A percentile compares a stretch with the other conserved stretches of the same genome.
Evolutionary conservation across 495 filamentous ascomycete species (phyloP).

Genomic region (Penicillium paxilli): DNA sequence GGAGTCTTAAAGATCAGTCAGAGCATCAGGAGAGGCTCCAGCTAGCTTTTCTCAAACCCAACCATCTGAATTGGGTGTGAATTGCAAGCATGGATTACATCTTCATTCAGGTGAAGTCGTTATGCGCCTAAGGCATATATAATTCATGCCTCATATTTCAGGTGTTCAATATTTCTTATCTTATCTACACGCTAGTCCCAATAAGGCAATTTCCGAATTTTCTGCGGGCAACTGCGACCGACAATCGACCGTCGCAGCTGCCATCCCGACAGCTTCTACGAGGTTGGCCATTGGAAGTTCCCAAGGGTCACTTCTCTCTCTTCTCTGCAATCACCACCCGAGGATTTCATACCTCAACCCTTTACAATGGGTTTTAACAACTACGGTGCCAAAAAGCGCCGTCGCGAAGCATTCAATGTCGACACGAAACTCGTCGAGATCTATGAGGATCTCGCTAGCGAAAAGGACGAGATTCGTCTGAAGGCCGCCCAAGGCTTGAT

Average conservation of each 20-base stretch:
- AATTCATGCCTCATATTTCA: too few species aligned
- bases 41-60: too few species aligned
- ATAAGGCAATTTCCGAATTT: constrained; percentile 26
- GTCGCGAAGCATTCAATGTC: constrained; percentile 45
- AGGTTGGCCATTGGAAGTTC: constrained; percentile 9
- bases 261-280: constrained; percentile 8
- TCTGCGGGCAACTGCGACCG: constrained; percentile 18
- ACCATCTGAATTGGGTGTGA: too few species aligned
- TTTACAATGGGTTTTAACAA: constrained; percentile 27
- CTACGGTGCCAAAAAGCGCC: constrained; percentile 42
- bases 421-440: constrained; percentile 53
- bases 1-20: too few species aligned
- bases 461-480: constrained; percentile 51
- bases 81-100: too few species aligned
- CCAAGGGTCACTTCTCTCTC: too few species aligned
- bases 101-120: too few species aligned
- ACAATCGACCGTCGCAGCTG: not conserved
- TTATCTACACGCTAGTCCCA: constrained; percentile 22
- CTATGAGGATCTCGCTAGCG: constrained; percentile 56
- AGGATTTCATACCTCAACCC: not conserved
- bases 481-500: constrained; percentile 48
- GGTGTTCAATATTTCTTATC: constrained; percentile 27
- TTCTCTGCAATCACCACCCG: too few species aligned
- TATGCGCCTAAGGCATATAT: too few species aligned
- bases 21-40: too few species aligned